Evolutionary conservation across 306 rosid species (phyloP).

Genomic region (Crotalaria pallida): DNA sequence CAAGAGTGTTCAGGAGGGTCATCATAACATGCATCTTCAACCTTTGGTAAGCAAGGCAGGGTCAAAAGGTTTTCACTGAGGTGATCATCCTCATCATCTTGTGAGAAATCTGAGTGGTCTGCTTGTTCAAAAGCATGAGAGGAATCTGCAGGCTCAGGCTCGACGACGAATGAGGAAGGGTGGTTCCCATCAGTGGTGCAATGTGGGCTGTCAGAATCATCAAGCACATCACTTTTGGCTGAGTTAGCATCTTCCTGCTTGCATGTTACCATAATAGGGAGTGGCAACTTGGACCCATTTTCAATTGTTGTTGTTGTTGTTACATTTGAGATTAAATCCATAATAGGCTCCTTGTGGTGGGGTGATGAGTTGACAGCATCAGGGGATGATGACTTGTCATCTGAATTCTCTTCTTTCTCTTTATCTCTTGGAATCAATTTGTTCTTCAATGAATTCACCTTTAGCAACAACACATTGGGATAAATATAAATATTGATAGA

Average conservation of each 20-base stretch:
- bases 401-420: slow-evolving; percentile 38
- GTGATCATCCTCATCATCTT: slow-evolving; percentile 66
- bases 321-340: slow-evolving; percentile 29
- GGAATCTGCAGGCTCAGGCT: slow-evolving; percentile 52
- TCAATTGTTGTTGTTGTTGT: slow-evolving; percentile 32
- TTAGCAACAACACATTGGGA: background rate
- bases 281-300: slow-evolving; percentile 29
- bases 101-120: slow-evolving; percentile 73
- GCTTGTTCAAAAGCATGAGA: slow-evolving; percentile 54
- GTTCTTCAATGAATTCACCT: slow-evolving; percentile 64
- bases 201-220: slow-evolving; percentile 69
- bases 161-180: slow-evolving; percentile 32
- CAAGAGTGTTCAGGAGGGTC: slow-evolving; percentile 42
- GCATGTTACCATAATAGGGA: slow-evolving; percentile 38
- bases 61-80: slow-evolving; percentile 39
- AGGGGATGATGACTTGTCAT: slow-evolving; percentile 29
- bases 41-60: slow-evolving; percentile 40
- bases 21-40: slow-evolving; percentile 49
- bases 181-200: slow-evolving; percentile 53
- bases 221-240: slow-evolving; percentile 64
- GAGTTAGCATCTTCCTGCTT: slow-evolving; percentile 86
- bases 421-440: slow-evolving; percentile 39
- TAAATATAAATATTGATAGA: too few species aligned
- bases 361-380: slow-evolving; percentile 36
- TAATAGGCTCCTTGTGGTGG: slow-evolving; percentile 18